A percentile compares a stretch with the other conserved stretches of the same genome.
Evolutionary conservation across 2,329 filamentous ascomycete species (phyloP).

Genomic region (Fusarium hainanense): DNA sequence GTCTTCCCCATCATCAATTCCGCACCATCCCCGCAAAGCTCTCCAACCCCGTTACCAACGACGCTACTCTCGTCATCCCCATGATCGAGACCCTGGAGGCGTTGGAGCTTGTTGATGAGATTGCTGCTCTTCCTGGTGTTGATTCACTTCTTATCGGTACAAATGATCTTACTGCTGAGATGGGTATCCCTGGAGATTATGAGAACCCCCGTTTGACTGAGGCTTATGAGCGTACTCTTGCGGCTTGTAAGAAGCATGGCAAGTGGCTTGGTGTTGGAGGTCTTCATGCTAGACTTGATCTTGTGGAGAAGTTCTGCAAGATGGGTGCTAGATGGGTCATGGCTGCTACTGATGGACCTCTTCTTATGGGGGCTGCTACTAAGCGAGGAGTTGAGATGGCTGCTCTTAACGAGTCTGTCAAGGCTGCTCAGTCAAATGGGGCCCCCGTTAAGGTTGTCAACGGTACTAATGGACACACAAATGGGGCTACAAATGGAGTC

Average conservation of each 20-base stretch:
- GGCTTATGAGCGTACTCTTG: conserved; percentile 49
- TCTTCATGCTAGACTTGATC: conserved; percentile 53
- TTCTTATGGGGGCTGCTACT: conserved; percentile 42
- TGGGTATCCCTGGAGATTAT: conserved; percentile 50
- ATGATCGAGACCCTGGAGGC: conserved; percentile 48
- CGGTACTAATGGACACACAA: neutral
- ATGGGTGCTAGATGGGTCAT: conserved; percentile 48
- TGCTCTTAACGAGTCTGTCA: conserved; percentile 29
- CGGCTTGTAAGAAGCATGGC: conserved; percentile 52
- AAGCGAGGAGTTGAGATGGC: conserved; percentile 45
- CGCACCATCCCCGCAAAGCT: conserved; percentile 38
- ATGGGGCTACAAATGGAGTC: neutral
- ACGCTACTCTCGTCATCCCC: conserved; percentile 42
- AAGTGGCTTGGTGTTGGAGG: conserved; percentile 57
- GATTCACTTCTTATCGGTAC: conserved; percentile 57
- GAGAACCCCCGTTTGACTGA: conserved; percentile 39
- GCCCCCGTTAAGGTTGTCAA: neutral
- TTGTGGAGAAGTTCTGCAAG: conserved; percentile 52
- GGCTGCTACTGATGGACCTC: conserved; percentile 47
- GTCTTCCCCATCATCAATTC: conserved; percentile 37
- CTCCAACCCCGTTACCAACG: conserved; percentile 37
- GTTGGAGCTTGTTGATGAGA: conserved; percentile 46
- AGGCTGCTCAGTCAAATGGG: conserved; percentile 3
- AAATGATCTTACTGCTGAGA: conserved; percentile 57
- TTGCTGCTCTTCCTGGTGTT: conserved; percentile 53